phyloP scores from a whole-genome alignment of 2,329 filamentous ascomycete species.

The Penicillium sp. region DNA sequence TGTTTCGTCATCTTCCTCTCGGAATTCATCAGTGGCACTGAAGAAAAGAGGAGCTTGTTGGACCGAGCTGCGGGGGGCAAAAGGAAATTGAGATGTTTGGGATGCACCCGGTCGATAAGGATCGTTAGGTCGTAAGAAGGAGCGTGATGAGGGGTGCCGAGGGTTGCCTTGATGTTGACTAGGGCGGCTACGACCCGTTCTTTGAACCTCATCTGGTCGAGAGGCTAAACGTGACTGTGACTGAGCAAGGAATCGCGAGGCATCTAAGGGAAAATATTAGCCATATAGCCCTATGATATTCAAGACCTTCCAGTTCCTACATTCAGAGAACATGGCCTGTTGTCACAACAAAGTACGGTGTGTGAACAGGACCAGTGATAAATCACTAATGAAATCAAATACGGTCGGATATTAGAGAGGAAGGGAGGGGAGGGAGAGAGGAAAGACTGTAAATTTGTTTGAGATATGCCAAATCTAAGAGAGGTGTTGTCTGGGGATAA shows the following conservation, averaged over 20 bases:
- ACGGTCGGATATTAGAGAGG: background rate
- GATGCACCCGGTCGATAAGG: conserved; percentile 74
- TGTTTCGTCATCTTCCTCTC: conserved; percentile 89
- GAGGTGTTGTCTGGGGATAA: background rate
- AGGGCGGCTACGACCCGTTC: conserved; percentile 49
- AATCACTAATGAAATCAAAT: background rate
- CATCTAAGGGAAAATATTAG: conserved; percentile 62
- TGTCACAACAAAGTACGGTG: conserved; percentile 12
- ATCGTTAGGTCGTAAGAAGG: conserved; percentile 60
- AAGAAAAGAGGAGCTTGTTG: conserved; percentile 92
- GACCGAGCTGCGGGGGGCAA: conserved; percentile 71
- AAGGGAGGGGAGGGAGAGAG: background rate
- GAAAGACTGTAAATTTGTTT: background rate
- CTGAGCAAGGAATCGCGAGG: conserved; percentile 92
- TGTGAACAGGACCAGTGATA: background rate
- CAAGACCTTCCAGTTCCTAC: conserved; percentile 53
- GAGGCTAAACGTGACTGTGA: conserved; percentile 88
- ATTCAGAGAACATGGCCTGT: conserved; percentile 78
- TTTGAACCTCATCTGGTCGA: conserved; percentile 55
- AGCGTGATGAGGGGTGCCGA: conserved; percentile 50
- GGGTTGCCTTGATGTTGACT: conserved; percentile 46
- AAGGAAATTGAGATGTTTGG: conserved; percentile 72
- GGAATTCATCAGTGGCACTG: conserved; percentile 83
- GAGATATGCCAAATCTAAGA: conserved; percentile 4
- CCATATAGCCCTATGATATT: conserved; percentile 2